phyloP scores from a whole-genome alignment of 2,329 filamentous ascomycete genomes.

The Colletotrichum sp. region DNA sequence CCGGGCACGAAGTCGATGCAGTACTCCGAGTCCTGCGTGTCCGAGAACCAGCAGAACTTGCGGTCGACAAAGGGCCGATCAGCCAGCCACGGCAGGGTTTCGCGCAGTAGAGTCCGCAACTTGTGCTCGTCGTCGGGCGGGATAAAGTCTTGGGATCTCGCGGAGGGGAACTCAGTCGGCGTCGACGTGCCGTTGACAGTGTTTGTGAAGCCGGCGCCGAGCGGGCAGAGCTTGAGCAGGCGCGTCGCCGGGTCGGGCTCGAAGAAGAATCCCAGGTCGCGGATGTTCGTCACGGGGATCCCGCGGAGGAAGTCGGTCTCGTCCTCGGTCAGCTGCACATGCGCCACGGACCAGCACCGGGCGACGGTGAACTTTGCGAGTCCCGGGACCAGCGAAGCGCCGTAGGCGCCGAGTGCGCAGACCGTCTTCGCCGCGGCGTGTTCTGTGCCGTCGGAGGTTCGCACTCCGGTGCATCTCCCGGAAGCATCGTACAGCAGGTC shows the following conservation, averaged over 20 bases:
- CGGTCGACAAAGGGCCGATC: slow-evolving; percentile 60
- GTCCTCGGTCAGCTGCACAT: slow-evolving; percentile 59
- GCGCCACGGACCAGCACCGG: slow-evolving; percentile 64
- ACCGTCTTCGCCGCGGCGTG: slow-evolving; percentile 35
- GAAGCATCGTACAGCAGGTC: background rate
- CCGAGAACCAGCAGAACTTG: slow-evolving; percentile 67
- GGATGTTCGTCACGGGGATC: slow-evolving; percentile 65
- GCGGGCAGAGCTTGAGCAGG: slow-evolving; percentile 64
- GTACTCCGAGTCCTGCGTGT: slow-evolving; percentile 64
- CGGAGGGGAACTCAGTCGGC: slow-evolving; percentile 37
- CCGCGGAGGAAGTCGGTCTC: slow-evolving; percentile 59
- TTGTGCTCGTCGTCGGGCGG: slow-evolving; percentile 57
- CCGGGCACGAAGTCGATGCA: slow-evolving; percentile 64
- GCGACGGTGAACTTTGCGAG: slow-evolving; percentile 56
- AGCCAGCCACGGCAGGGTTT: slow-evolving; percentile 57
- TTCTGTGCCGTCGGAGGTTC: background rate
- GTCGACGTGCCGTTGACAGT: slow-evolving; percentile 18
- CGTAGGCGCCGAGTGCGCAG: slow-evolving; percentile 56
- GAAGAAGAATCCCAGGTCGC: slow-evolving; percentile 70
- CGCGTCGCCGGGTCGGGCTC: slow-evolving; percentile 65
- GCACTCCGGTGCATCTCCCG: background rate
- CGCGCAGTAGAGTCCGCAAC: slow-evolving; percentile 52
- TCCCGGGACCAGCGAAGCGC: slow-evolving; percentile 49
- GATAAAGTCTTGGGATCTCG: slow-evolving; percentile 40
- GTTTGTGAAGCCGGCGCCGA: slow-evolving; percentile 62